Evolutionary conservation across 257 asterid species (phyloP).

Genomic region (Ophiorrhiza pumila): DNA sequence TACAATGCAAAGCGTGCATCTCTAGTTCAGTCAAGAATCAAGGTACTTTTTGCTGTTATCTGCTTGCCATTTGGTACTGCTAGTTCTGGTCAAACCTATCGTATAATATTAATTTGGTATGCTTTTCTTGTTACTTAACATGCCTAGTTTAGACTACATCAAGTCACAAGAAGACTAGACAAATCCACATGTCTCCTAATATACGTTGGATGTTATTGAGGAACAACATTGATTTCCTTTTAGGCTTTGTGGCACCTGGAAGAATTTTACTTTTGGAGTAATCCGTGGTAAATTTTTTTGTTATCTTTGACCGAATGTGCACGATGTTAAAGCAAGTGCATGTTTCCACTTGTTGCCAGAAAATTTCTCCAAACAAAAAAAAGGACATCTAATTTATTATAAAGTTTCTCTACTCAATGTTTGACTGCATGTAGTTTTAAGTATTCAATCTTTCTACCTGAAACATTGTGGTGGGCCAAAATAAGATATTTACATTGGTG

Average conservation of each 20-base stretch:
- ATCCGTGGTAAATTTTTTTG: background rate
- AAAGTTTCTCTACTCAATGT: background rate
- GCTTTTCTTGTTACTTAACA: background rate
- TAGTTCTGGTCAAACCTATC: constrained; percentile 13
- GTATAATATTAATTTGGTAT: constrained; percentile 7
- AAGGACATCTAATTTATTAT: background rate
- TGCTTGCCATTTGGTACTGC: constrained; percentile 5
- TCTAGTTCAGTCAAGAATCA: constrained; percentile 98
- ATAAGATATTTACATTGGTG: background rate
- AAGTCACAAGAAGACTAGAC: background rate
- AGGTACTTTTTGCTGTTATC: constrained; percentile 45
- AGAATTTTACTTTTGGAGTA: background rate
- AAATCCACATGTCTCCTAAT: background rate
- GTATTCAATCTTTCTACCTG: background rate
- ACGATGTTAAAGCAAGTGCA: background rate
- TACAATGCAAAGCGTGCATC: constrained; percentile 98
- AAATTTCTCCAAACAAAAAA: background rate
- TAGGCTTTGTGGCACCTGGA: background rate
- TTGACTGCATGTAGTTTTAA: background rate
- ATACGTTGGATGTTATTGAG: background rate
- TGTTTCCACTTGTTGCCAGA: background rate
- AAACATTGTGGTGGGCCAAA: background rate
- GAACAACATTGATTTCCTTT: background rate
- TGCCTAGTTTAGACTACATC: background rate
- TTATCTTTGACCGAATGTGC: background rate